Base-by-base conservation (phyloP, 2,329 filamentous ascomycete species). In the Pseudogymnoascus sp. region DNA sequence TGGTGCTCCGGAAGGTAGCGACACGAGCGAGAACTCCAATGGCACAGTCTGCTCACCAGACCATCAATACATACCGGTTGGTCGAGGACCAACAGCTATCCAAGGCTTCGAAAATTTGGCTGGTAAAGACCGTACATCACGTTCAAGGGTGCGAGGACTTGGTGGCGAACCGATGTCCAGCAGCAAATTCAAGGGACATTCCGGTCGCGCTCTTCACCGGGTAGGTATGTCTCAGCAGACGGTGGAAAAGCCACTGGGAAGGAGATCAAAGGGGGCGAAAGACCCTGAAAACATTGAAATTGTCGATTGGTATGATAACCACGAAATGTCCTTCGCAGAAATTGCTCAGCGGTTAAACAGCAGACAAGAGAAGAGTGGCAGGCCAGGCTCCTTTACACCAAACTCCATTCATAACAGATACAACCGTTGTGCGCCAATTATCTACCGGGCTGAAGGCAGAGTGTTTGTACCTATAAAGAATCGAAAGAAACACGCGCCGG, bases 261-360 rank as follows among this genome's bases (percentile, higher is more conserved):
- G 15, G 15, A 52, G 15, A 33, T 18, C 26, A 33, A 52, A 52
- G 9, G 70, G 69, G 7, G 68, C 65, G 0, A 70, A 65, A 19
- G 68, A 71, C 30, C 70, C 70, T 0, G 69, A 69, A 38, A 71
- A 71, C 15, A 64, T 71, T 9, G 48, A 19, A 1, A 70, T 71
- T 35, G 67, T 71, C 59, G 66, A 71, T 13, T 37, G 69, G 58
- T 63, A 65, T 13, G 70, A 71, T 18, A 62, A 60, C 3, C 48
- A 63, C 2, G 52, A 56, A 9, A 19, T 63, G 23, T 37, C 39
- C 3, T 71, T 68, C 15, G n/a, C 26, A 0, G 57, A 69, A 2
- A 69, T 71, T 28, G 63, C 60, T 0, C 58, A 66, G 0, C 18
- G 12, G 1, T 55, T 71, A 12, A 71, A 71, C 26, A 26, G 59